Evolutionary conservation across 495 filamentous ascomycete species (phyloP).

Genomic region (Aspergillus ellipticus): DNA sequence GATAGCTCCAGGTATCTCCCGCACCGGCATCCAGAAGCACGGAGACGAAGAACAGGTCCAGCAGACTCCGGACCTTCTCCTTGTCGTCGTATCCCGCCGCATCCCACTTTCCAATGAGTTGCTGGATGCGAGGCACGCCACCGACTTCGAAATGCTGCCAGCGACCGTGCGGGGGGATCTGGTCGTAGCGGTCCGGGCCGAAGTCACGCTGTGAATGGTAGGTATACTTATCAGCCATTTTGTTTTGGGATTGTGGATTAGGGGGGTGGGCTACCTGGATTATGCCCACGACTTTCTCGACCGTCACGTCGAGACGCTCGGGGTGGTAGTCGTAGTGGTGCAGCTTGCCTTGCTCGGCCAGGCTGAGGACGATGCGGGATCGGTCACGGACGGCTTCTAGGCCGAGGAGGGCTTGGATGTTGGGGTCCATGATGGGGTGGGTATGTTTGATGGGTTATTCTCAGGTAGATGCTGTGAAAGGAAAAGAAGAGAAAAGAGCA

Average conservation of each 20-base stretch:
- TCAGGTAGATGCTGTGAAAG: not conserved
- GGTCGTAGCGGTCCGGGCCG: constrained; percentile 47
- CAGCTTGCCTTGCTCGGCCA: constrained; percentile 28
- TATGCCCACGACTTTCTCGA: constrained; percentile 31
- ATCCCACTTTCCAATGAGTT: constrained; percentile 67
- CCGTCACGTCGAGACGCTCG: constrained; percentile 23
- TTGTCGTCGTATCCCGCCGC: constrained; percentile 55
- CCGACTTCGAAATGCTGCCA: constrained; percentile 91
- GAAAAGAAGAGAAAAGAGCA: not conserved
- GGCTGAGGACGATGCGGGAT: constrained; percentile 28
- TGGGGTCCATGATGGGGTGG: constrained; percentile 10
- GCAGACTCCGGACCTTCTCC: constrained; percentile 71
- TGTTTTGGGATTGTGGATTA: not conserved
- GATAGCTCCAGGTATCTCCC: constrained; percentile 67
- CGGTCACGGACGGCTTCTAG: constrained; percentile 35
- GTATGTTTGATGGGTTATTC: not conserved
- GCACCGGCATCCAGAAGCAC: constrained; percentile 87
- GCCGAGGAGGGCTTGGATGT: constrained; percentile 32
- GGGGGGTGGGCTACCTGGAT: constrained; percentile 24
- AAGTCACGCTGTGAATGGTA: constrained; percentile 60
- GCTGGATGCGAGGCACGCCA: constrained; percentile 67
- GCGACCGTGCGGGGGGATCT: constrained; percentile 70
- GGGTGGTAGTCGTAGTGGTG: constrained; percentile 34
- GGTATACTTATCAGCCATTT: too few species aligned
- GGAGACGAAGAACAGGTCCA: constrained; percentile 87